phyloP scores from a whole-genome alignment of 495 filamentous ascomycete genomes.

The Podospora didyma region DNA sequence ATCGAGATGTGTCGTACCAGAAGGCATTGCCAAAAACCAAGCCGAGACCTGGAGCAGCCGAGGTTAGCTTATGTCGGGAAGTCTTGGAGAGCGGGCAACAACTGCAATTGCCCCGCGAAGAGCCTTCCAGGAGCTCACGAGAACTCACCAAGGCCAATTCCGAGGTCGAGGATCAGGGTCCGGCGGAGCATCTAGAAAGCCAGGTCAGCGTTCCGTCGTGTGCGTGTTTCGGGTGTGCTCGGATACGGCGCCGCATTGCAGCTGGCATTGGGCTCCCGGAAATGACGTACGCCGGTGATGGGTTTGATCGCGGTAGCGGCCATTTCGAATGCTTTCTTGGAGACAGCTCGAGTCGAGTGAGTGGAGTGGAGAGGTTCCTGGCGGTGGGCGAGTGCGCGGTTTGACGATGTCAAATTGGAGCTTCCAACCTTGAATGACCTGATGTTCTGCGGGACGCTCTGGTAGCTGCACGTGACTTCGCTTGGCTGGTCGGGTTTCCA shows the following conservation, averaged over 20 bases:
- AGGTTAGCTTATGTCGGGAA: constrained; percentile 7
- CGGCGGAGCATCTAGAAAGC: constrained; percentile 48
- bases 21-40: constrained; percentile 40
- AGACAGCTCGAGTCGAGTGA: background rate
- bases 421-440: constrained; percentile 22
- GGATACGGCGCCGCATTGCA: constrained; percentile 2
- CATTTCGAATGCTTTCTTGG: constrained; percentile 31
- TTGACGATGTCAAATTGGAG: constrained; percentile 25
- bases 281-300: constrained; percentile 23
- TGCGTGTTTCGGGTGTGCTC: background rate
- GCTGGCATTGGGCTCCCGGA: constrained; percentile 9
- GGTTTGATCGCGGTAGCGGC: constrained; percentile 24
- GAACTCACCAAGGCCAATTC: constrained; percentile 40
- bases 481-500: background rate
- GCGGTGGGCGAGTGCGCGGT: constrained; percentile 19
- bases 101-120: background rate
- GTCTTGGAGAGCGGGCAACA: background rate
- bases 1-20: constrained; percentile 36
- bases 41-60: constrained; percentile 33
- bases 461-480: constrained; percentile 22
- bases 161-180: constrained; percentile 43
- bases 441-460: constrained; percentile 16
- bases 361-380: constrained; percentile 18
- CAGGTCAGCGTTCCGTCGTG: constrained; percentile 15
- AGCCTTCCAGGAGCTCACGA: background rate